Percentiles rank a stretch among this genome's conserved stretches.
Evolutionary conservation across 2,329 filamentous ascomycete species (phyloP).

Genomic region (Teratosphaeria destructans): DNA sequence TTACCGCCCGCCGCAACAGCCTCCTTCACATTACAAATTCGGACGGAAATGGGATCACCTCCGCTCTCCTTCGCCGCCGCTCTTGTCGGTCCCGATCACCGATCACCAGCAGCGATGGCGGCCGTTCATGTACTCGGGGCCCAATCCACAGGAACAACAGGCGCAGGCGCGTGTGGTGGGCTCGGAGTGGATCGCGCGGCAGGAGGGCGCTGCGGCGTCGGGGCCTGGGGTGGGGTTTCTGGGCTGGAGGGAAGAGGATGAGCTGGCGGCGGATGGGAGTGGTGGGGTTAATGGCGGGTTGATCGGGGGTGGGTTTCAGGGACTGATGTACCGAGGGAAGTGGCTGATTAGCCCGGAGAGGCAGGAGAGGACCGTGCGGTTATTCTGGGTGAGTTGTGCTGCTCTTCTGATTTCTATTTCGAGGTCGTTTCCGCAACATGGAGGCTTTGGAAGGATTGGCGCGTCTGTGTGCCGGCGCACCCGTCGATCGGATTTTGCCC

Average conservation of each 20-base stretch:
- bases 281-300: slow-evolving; percentile 15
- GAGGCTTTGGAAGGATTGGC: background rate
- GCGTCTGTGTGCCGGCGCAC: background rate
- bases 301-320: slow-evolving; percentile 35
- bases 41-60: slow-evolving; percentile 27
- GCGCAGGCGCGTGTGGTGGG: slow-evolving; percentile 27
- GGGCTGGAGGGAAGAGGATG: slow-evolving; percentile 46
- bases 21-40: slow-evolving; percentile 21
- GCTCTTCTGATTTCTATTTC: background rate
- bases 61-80: slow-evolving; percentile 24
- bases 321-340: slow-evolving; percentile 19
- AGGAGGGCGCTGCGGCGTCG: slow-evolving; percentile 23
- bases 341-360: slow-evolving; percentile 35
- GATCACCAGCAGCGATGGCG: slow-evolving; percentile 26
- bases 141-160: slow-evolving; percentile 21
- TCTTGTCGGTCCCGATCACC: slow-evolving; percentile 24
- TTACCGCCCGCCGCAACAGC: slow-evolving; percentile 10
- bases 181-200: slow-evolving; percentile 39
- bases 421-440: background rate
- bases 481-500: background rate
- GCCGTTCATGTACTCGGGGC: slow-evolving; percentile 27
- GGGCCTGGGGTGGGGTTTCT: slow-evolving; percentile 30
- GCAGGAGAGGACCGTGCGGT: slow-evolving; percentile 22
- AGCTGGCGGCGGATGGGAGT: slow-evolving; percentile 29
- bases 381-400: slow-evolving; percentile 23